Evolutionary conservation across 257 asterid species (phyloP), one percentile per base, ranked within the genome.

Genomic region (Nicotiana paniculata): DNA sequence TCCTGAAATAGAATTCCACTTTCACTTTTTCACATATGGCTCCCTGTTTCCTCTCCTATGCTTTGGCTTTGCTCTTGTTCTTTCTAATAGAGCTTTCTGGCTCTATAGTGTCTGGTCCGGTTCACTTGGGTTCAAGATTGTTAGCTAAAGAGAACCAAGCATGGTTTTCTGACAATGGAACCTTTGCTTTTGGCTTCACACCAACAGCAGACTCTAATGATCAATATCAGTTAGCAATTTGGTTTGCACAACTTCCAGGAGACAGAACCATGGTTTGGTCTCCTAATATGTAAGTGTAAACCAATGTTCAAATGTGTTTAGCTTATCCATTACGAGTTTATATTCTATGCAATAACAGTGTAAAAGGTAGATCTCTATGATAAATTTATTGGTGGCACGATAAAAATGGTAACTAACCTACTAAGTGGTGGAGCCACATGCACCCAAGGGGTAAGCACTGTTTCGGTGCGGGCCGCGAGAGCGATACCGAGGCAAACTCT

Each of bases 211-310:
- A 88, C 12, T 74, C 85, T 28, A 77, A 85, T 5, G 90, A 87
- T 30, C 88, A 64, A 61, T 92, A 91, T 85, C 91, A 66, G 37
- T 75, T 95, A 86, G 95, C 90, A 28, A 88, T 95, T 66, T 95
- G 99, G 99, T 95, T 93, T 77, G 90, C 91, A 0, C 89, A 89
- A 39, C 87, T 95, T 46, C 97, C 97, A 9, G 95, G 92, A 16
- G 98, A 93, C 83, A 90, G 84, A 70, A 88, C 91, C 9, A 74
- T 92, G 6, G 99, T 92, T 84, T 95, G 99, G 99, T 90, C 98
- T 3, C 86, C 97, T n/a, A 85, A 93, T 53, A 85, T 86, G 99
- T 93, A 88, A 90, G 98, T 88, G 58, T 32, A 51, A 35, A 39
- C 26, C 7, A 32, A 12, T 4, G 11, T 1, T 39, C 33, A 6